A percentile compares a stretch with the other conserved stretches of the same genome.
phyloP scores from a whole-genome alignment of 2,329 filamentous ascomycete species.

The Claviceps africana region DNA sequence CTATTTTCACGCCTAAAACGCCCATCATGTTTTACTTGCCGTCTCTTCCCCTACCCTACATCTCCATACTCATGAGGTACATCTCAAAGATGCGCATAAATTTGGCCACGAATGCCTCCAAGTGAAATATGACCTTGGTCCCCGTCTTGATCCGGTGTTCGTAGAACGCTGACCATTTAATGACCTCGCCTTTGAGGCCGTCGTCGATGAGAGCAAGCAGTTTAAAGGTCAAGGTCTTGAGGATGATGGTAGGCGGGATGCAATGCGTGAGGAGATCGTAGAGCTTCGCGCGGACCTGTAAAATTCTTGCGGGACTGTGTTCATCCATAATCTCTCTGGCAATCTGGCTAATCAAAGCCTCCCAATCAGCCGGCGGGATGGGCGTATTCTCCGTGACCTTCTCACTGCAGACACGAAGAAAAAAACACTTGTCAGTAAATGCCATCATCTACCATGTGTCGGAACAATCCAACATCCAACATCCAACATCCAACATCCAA shows the following conservation, averaged over 20 bases:
- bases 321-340: constrained; percentile 91
- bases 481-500: too few relatives aligned
- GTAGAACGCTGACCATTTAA: constrained; percentile 94
- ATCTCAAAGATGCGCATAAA: constrained; percentile 95
- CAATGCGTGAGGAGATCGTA: constrained; percentile 96
- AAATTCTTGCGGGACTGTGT: constrained; percentile 75
- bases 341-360: constrained; percentile 75
- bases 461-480: neutral
- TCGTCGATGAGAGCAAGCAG: constrained; percentile 79
- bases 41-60: constrained; percentile 21
- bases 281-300: constrained; percentile 82
- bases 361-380: constrained; percentile 94
- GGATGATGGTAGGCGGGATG: constrained; percentile 84
- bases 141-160: constrained; percentile 89
- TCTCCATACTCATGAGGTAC: constrained; percentile 77
- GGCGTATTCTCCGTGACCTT: constrained; percentile 75
- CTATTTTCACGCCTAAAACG: neutral
- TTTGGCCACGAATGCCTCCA: constrained; percentile 96
- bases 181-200: constrained; percentile 75
- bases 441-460: neutral
- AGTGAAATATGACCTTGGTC: constrained; percentile 91
- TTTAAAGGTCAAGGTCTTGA: constrained; percentile 92
- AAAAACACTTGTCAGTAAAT: constrained; percentile 16
- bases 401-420: constrained; percentile 44
- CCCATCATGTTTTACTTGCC: neutral